Base-by-base conservation (phyloP, 257 asterid species). In the Jacaranda copaia region DNA sequence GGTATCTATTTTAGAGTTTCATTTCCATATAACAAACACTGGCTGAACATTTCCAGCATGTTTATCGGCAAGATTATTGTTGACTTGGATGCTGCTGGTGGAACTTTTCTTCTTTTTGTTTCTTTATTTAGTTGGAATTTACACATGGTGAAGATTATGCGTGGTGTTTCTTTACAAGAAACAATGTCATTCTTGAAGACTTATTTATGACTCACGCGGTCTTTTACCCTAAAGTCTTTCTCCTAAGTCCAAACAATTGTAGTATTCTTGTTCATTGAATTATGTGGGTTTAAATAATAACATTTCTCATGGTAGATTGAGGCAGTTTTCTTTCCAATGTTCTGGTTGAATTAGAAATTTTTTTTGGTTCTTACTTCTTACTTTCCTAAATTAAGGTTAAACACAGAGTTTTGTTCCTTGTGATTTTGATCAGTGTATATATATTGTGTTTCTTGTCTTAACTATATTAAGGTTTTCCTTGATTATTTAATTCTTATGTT, bases 1-100 rank as follows among this genome's bases (percentile, higher is more conserved):
- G 98, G 98, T 91, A 89, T 69, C 74, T 74, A 62, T 79, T 71
- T 56, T 38, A 46, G 46, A 15, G n/a, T 68, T 65, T 75, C 60
- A 55, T 77, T 70, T 70, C 18, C 9, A 49, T 32, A 45, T 9
- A n/a, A 19, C 45, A 68, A 56, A 16, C 39, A 20, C 20, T 46
- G 63, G 45, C 61, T 51, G 74, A 42, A 48, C 52, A 16, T 57
- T 52, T 62, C 65, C 8, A 55, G 48, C 70, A 60, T 66, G 70
- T 70, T 43, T 57, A 52, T 49, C 10, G 25, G 49, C 18, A 20
- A n/a, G 43, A 52, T 40, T 25, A 40, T 8, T 60, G 62, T 36
- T 46, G 49, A 59, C 60, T 49, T 59, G 15, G 67, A 48, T 60
- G 14, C 36, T 60, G 51, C 55, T 46, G 32, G 66, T 68, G 13